phyloP scores from a whole-genome alignment of 1,284 basidiomycete species.

The Cystobasidiaceae sp. region DNA sequence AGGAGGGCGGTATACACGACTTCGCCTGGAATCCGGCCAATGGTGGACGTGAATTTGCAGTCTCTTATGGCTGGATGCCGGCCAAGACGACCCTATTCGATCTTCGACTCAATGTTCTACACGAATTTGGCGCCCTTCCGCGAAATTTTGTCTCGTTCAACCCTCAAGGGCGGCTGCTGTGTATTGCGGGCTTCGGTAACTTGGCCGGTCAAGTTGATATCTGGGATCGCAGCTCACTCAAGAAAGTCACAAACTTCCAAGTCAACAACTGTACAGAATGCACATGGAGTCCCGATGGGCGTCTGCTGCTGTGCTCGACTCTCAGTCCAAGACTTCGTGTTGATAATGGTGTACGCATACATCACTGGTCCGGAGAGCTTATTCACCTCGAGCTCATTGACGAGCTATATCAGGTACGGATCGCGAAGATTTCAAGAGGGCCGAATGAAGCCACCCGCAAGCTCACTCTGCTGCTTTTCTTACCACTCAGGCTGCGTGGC shows the following conservation, averaged over 20 bases:
- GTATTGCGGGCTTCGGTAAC: constrained; percentile 93
- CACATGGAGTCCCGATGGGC: constrained; percentile 92
- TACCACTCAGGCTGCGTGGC: constrained; percentile 60
- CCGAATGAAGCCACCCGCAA: background rate
- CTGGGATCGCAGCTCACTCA: constrained; percentile 78
- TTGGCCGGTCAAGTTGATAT: constrained; percentile 88
- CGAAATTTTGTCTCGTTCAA: constrained; percentile 93
- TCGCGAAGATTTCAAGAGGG: background rate
- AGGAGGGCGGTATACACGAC: constrained; percentile 96
- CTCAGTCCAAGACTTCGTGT: constrained; percentile 89
- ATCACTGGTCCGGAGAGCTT: constrained; percentile 84
- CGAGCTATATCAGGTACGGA: constrained; percentile 71
- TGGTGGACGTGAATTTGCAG: constrained; percentile 75
- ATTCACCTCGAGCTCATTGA: constrained; percentile 71
- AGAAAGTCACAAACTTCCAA: constrained; percentile 78
- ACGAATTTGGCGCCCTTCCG: constrained; percentile 84
- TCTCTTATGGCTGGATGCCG: constrained; percentile 96
- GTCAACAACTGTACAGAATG: constrained; percentile 89
- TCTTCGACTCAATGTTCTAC: constrained; percentile 75
- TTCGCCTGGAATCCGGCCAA: constrained; percentile 96
- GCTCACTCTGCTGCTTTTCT: background rate
- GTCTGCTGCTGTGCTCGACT: constrained; percentile 87
- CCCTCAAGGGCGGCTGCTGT: constrained; percentile 82
- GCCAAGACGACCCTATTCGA: constrained; percentile 89
- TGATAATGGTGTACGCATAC: constrained; percentile 94